Conservation (phyloP, 1,284 basidiomycete species). For the Mycena sp. region DNA sequence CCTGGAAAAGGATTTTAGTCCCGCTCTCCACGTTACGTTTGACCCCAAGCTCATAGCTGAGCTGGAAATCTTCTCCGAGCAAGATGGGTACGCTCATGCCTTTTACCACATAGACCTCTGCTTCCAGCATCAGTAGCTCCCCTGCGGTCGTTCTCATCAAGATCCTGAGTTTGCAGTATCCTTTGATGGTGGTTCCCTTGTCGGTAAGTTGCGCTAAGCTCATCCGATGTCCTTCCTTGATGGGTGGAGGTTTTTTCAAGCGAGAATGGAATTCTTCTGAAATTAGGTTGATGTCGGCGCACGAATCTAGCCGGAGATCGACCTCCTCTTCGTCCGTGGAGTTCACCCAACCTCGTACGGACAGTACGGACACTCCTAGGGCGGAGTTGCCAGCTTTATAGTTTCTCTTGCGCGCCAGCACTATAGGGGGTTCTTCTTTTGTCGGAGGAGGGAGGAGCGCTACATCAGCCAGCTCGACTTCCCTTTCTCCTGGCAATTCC, state of each 20-base stretch:
- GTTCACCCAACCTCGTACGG: neutral
- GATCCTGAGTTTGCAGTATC: slow-evolving; percentile 28
- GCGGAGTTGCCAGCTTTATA: neutral
- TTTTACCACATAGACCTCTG: slow-evolving; percentile 28
- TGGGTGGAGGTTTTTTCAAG: neutral
- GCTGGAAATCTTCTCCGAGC: neutral
- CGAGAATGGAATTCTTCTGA: neutral
- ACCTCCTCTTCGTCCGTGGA: neutral
- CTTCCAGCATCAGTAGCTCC: slow-evolving; percentile 24
- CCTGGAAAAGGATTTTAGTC: neutral
- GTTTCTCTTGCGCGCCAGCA: neutral
- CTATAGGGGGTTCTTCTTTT: no score
- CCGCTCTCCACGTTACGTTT: neutral
- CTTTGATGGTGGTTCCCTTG: slow-evolving; percentile 19
- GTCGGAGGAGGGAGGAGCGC: no score
- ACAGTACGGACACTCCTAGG: neutral
- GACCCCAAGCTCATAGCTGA: slow-evolving; percentile 3
- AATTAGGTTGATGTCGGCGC: neutral
- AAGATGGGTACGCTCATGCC: neutral
- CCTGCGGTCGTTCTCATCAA: slow-evolving; percentile 19
- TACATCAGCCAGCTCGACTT: no score
- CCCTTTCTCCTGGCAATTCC: neutral
- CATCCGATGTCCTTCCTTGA: neutral
- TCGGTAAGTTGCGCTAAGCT: slow-evolving; percentile 28
- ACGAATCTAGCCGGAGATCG: neutral